Evolutionary conservation across 371 early-diverging fungal genomes (phyloP).

Genomic region (Apophysomyces sp.): DNA sequence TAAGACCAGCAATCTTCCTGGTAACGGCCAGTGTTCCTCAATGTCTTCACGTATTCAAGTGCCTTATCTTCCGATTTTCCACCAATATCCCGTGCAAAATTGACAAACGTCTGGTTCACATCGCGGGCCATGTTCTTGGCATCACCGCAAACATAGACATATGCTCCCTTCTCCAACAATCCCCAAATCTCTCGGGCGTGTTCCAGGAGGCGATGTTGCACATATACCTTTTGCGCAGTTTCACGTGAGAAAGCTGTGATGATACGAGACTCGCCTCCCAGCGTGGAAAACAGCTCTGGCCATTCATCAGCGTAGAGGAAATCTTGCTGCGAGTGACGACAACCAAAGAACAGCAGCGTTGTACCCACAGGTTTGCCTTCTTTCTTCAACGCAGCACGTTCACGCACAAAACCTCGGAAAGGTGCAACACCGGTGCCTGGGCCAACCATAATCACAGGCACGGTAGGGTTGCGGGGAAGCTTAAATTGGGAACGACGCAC

Average conservation of each 20-base stretch:
- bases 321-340: conserved; percentile 81
- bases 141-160: conserved; percentile 94
- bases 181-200: conserved; percentile 71
- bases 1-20: conserved; percentile 96
- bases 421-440: conserved; percentile 99
- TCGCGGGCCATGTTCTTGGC: conserved; percentile 96
- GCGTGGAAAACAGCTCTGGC: conserved; percentile 55
- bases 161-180: conserved; percentile 67
- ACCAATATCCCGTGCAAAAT: conserved; percentile 70
- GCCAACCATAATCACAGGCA: conserved; percentile 95
- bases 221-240: conserved; percentile 80
- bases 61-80: conserved; percentile 71
- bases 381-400: conserved; percentile 69
- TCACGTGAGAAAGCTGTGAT: conserved; percentile 91
- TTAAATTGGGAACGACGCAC: conserved; percentile 88
- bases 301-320: conserved; percentile 89
- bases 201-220: conserved; percentile 78
- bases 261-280: conserved; percentile 61
- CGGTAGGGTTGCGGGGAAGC: conserved; percentile 73
- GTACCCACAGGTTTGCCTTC: conserved; percentile 71
- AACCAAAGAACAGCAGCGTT: conserved; percentile 92
- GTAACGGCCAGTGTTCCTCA: conserved; percentile 82
- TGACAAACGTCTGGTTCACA: conserved; percentile 53
- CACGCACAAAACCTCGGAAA: conserved; percentile 93
- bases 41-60: conserved; percentile 75